Percentiles rank a stretch among this genome's conserved stretches.
Evolutionary conservation across 1,284 basidiomycete genomes (phyloP).

Genomic region (Amanita bisporigera): DNA sequence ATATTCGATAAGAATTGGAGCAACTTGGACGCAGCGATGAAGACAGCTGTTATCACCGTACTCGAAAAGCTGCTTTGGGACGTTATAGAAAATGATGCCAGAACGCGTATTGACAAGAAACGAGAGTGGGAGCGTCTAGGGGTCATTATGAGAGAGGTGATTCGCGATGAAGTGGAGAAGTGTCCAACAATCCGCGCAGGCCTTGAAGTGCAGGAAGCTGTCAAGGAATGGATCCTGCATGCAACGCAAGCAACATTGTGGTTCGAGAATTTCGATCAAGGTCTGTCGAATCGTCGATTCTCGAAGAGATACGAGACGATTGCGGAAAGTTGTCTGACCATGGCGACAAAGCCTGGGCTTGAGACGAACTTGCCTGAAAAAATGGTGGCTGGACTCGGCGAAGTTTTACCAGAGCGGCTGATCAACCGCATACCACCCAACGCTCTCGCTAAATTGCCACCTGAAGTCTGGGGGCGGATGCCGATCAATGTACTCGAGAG

Average conservation of each 20-base stretch:
- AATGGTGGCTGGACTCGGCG: not conserved
- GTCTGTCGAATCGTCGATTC: too few species aligned
- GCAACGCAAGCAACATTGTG: not conserved
- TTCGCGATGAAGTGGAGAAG: not conserved
- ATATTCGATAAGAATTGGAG: not conserved
- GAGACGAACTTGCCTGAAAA: not conserved
- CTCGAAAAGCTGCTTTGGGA: not conserved
- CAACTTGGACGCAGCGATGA: too few species aligned
- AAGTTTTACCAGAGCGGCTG: not conserved
- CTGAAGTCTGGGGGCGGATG: not conserved
- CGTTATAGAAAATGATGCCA: not conserved
- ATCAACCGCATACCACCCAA: not conserved
- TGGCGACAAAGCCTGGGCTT: not conserved
- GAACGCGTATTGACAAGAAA: not conserved
- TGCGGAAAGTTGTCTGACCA: too few species aligned
- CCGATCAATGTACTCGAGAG: not conserved
- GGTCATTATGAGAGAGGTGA: not conserved
- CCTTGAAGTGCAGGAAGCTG: too few species aligned
- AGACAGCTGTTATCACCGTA: too few species aligned
- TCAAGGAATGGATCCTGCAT: not conserved
- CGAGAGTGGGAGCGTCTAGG: not conserved
- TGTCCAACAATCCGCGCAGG: too few species aligned
- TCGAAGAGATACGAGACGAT: too few species aligned
- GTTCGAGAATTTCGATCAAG: not conserved
- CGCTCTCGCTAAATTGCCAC: not conserved